Evolutionary conservation across 108 stramenopile species (phyloP), one percentile per base, ranked within the genome.

Genomic region (Cyclotella cryptica): DNA sequence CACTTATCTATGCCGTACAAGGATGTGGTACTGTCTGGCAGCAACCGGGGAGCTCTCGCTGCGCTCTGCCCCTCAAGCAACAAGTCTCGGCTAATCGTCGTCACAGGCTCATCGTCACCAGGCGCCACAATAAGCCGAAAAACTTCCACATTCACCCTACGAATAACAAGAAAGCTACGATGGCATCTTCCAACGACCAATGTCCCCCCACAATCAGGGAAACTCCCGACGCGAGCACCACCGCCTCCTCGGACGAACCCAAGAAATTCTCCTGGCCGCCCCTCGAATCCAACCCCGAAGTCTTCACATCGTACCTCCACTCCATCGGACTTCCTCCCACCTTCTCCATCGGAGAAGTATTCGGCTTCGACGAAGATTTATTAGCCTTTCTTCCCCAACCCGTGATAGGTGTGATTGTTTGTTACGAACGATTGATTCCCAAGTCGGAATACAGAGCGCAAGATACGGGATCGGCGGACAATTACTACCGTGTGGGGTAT

Each of bases 261-360:
- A 63, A 84, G 17, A 63, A 83, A 76, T 88, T 88, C 66, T 69
- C 80, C 13, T 88, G 88, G 88, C 88, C 88, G 5, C 88, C 88
- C n/a, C 73, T 88, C 7, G 88, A 88, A 74, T 84, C 83, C 58
- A 84, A 88, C 53, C 88, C 88, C 3, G 82, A 84, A 55, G 83
- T 88, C 12, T 84, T 88, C 54, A 71, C 85, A 0, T 43, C 84
- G 12, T 88, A 88, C 52, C 80, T 88, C 43, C 69, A 75, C 30
- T 80, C 73, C 58, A 72, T 88, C 22, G 88, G 88, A 21, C 69
- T 88, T 15, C 52, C 88, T 5, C 44, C 62, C 10, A 40, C 52
- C 22, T 88, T 77, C 58, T 69, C 69, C 43, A 81, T 88, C 52
- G 83, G 85, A 41, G 88, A 88, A 62, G 66, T 83, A 24, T 88